A percentile compares a stretch with the other conserved stretches of the same genome.
Conservation (phyloP, 257 asterid genomes). For the Solanum chiquidenum region DNA sequence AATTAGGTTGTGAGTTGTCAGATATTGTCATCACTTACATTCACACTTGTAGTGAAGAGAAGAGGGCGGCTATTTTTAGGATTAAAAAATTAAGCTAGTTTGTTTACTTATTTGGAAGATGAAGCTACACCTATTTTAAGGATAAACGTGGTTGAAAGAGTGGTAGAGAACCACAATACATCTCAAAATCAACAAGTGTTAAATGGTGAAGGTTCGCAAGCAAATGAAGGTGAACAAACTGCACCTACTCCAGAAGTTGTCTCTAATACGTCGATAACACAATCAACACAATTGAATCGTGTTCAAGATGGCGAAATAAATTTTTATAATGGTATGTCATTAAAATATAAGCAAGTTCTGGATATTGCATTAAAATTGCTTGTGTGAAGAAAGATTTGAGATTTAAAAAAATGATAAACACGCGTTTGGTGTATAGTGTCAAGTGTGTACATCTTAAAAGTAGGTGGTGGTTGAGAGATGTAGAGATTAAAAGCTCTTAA, state of each 20-base stretch:
- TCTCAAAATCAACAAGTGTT: background rate
- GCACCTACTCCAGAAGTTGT: background rate
- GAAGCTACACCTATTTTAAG: background rate
- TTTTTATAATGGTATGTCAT: too few relatives aligned
- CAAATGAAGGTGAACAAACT: background rate
- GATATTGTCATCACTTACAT: too few relatives aligned
- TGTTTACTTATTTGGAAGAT: background rate
- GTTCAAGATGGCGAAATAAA: too few relatives aligned
- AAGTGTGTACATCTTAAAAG: background rate
- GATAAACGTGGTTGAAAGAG: background rate
- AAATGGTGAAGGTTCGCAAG: background rate
- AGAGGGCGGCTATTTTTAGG: background rate
- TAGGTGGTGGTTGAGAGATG: background rate
- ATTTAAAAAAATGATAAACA: background rate
- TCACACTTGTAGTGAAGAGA: background rate
- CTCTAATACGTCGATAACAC: background rate
- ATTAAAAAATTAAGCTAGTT: background rate
- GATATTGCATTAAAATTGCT: too few relatives aligned
- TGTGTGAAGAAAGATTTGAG: too few relatives aligned
- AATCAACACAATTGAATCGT: background rate
- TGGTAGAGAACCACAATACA: background rate
- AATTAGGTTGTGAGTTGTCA: background rate
- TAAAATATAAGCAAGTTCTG: too few relatives aligned
- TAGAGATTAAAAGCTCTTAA: too few relatives aligned
- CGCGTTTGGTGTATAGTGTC: background rate